Evolutionary conservation across 2,329 filamentous ascomycete genomes (phyloP).

Genomic region (Fusarium newnesense): DNA sequence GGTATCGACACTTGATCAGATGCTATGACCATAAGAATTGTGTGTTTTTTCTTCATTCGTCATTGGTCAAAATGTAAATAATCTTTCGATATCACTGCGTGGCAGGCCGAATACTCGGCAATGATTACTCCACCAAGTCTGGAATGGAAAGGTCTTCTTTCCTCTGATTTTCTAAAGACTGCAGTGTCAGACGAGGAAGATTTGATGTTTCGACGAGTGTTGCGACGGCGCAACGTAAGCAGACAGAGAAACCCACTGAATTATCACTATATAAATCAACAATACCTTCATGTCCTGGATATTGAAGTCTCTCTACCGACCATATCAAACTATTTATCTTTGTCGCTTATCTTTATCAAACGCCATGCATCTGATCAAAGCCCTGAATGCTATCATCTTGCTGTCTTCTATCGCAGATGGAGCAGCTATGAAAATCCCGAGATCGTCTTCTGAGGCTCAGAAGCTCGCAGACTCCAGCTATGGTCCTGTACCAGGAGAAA

Average conservation of each 20-base stretch:
- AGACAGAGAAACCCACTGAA: neutral
- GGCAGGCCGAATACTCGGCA: no score
- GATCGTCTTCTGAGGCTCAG: neutral
- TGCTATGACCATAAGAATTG: no score
- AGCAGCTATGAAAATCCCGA: neutral
- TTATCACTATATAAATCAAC: no score
- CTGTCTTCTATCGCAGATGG: neutral
- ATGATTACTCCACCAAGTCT: neutral
- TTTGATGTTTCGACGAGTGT: neutral
- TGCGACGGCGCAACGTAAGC: neutral
- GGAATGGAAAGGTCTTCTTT: neutral
- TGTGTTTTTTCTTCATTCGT: no score
- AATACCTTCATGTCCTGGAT: no score
- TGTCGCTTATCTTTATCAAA: rapidly evolving
- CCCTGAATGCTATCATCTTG: rapidly evolving
- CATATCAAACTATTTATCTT: neutral
- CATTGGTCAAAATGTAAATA: no score
- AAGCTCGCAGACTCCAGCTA: neutral
- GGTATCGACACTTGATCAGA: neutral
- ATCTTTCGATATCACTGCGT: no score
- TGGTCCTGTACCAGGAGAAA: neutral
- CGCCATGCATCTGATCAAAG: neutral
- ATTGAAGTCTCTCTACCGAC: no score
- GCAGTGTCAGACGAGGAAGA: neutral
- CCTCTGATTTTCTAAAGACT: no score